Percentiles rank a stretch among this genome's conserved stretches.
These are phyloP conservation scores for Clarireedia monteithiana DNA, from an alignment of 2,329 filamentous ascomycete genomes.

Conservation along the genomic window DNA sequence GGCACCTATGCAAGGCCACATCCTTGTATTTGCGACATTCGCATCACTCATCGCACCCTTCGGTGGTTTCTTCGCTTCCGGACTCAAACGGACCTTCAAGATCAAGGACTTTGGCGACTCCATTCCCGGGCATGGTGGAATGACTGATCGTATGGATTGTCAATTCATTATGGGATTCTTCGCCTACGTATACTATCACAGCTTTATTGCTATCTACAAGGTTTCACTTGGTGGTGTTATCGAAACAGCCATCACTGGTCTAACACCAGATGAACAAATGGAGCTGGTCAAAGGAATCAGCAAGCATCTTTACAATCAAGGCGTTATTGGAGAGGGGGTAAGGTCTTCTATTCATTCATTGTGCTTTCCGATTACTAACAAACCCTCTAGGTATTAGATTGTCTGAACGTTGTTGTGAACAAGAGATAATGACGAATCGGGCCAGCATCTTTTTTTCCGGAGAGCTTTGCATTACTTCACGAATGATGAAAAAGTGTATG, in stretches of 20 bases:
- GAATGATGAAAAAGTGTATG: slow-evolving; percentile 6
- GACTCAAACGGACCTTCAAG: slow-evolving; percentile 97
- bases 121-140: slow-evolving; percentile 94
- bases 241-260: slow-evolving; percentile 83
- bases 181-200: slow-evolving; percentile 96
- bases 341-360: slow-evolving; percentile 4
- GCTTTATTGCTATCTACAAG: slow-evolving; percentile 87
- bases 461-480: background rate
- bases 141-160: slow-evolving; percentile 98
- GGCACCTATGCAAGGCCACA: slow-evolving; percentile 88
- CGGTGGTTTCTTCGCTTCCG: slow-evolving; percentile 95
- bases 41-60: slow-evolving; percentile 96
- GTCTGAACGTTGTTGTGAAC: slow-evolving; percentile 20
- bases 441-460: background rate
- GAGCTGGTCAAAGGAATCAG: slow-evolving; percentile 63
- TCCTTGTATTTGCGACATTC: slow-evolving; percentile 83
- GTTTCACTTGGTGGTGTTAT: slow-evolving; percentile 79
- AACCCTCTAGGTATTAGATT: slow-evolving; percentile 21
- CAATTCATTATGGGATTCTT: slow-evolving; percentile 99
- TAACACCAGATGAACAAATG: slow-evolving; percentile 80
- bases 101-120: slow-evolving; percentile 99
- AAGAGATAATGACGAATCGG: slow-evolving; percentile 18
- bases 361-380: slow-evolving; percentile 2
- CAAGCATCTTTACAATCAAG: slow-evolving; percentile 58
- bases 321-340: slow-evolving; percentile 31